phyloP scores from a whole-genome alignment of 75 land plant species.

The Picea glauca region DNA sequence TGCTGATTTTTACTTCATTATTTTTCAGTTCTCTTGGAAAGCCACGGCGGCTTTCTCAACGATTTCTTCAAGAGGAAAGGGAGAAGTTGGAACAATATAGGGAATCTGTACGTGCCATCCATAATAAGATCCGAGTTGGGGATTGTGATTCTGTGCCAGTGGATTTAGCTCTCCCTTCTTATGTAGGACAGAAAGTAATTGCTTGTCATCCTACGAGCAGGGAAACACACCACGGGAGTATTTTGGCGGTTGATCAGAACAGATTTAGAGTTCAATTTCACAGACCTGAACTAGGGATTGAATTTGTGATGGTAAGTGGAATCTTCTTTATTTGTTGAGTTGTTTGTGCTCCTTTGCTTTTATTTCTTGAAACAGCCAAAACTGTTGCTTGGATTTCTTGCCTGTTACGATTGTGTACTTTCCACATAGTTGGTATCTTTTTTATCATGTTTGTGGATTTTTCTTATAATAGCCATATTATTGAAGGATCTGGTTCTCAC shows the following conservation, averaged over 20 bases:
- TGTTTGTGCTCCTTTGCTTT: background rate
- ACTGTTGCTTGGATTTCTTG: background rate
- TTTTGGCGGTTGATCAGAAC: conserved; percentile 72
- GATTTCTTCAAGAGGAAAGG: conserved; percentile 75
- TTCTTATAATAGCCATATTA: background rate
- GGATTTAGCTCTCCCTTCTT: conserved; percentile 79
- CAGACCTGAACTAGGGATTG: conserved; percentile 74
- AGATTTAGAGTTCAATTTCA: conserved; percentile 90
- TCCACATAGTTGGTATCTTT: background rate
- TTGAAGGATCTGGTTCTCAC: background rate
- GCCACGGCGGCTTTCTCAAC: conserved; percentile 76
- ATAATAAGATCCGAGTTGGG: conserved; percentile 74
- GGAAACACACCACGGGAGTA: conserved; percentile 83
- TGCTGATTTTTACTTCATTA: background rate
- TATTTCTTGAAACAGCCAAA: background rate
- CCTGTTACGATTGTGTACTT: background rate
- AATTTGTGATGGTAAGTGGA: conserved; percentile 43
- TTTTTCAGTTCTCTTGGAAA: conserved; percentile 84
- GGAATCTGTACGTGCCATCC: conserved; percentile 69
- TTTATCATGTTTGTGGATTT: background rate
- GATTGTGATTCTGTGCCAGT: conserved; percentile 63
- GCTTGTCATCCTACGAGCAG: conserved; percentile 81
- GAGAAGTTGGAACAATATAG: conserved; percentile 73
- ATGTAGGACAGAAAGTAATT: conserved; percentile 89
- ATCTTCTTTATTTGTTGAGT: background rate